A percentile compares a stretch with the other conserved stretches of the same genome.
Evolutionary conservation across 345 rosid species (phyloP).

Genomic region (Populus davidiana): DNA sequence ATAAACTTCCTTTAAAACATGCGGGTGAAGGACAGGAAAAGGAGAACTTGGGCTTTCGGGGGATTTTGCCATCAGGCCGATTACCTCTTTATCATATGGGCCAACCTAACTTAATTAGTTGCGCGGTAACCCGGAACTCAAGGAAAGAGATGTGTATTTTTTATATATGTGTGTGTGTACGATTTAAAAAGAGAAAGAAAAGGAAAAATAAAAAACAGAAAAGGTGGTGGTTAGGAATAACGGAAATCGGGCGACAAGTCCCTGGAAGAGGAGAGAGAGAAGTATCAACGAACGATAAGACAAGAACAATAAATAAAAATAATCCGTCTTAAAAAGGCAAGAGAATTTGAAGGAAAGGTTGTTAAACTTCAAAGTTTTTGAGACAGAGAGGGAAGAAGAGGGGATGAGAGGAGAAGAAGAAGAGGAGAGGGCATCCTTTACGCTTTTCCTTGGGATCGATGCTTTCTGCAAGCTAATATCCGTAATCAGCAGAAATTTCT

Average conservation of each 20-base stretch:
- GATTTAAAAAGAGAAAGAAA: not conserved
- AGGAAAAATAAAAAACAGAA: not conserved
- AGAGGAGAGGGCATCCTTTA: not conserved
- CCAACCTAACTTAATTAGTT: constrained; percentile 4
- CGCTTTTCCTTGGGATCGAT: not conserved
- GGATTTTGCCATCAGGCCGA: not conserved
- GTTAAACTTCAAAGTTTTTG: not conserved
- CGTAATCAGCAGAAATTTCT: not conserved
- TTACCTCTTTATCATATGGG: not conserved
- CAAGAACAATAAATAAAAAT: not conserved
- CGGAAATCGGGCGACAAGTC: constrained; percentile 28
- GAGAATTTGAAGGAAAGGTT: not conserved
- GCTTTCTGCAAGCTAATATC: not conserved
- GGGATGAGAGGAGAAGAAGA: not conserved
- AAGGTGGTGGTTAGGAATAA: constrained; percentile 22
- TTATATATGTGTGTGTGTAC: not conserved
- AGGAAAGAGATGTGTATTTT: constrained; percentile 18
- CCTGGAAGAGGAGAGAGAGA: not conserved
- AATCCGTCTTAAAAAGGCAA: not conserved
- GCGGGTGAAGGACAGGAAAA: too few species aligned
- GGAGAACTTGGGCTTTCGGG: not conserved
- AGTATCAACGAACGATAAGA: too few species aligned
- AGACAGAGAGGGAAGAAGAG: not conserved
- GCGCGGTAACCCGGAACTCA: constrained; percentile 59
- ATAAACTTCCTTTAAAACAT: too few species aligned